Base-by-base conservation (phyloP, 805 yeast genomes). In the Schwanniomyces pseudopolymorphus region DNA sequence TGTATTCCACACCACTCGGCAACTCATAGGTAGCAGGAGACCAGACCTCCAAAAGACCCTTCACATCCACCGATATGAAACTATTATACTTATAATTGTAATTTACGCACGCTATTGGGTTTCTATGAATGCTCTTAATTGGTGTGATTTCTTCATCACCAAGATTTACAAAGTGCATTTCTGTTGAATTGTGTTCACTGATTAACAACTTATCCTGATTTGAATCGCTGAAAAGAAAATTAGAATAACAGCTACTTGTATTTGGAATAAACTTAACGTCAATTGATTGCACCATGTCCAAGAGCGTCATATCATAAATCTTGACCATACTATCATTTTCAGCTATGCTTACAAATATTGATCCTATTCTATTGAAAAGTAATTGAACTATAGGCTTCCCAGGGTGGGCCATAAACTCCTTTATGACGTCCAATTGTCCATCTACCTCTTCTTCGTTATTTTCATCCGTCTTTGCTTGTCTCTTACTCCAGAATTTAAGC, bases 21-120 rank as follows among this genome's bases (percentile, higher is more conserved):
- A 45, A 33, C 11, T 40, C 40, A 46, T 33, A 35, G 16, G 33
- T 16, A 3, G 41, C 42, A 3, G 57, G 52, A 6, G 33, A 33
- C 65, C 65, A 61, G 33, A 52, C 49, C 43, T 61, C 66, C 3
- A 60, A 43, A 3, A 60, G 44, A 2, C 66, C 64, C 38, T 40
- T 51, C 2, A 33, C 31, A 41, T 61, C 66, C 5, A 51, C 37
- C 2, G 63, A 58, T 6, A 61, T 48, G n/a, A 60, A 40, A 35
- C 55, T 55, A 8, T 48, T 14, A 39, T 54, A 48, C 26, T 49
- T 48, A 7, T 19, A 14, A 42, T 50, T 58, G 50, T 26, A 54
- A 1, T 26, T 46, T 2, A 59, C 38, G 13, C 47, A 33, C 5
- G 31, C 38, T 14, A 58, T 31, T 2, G 55, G 49, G 25, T 45